Percentiles rank a stretch among this genome's conserved stretches.
Conservation (phyloP, 371 early-diverging fungal genomes). For the Mortierella sp. region DNA sequence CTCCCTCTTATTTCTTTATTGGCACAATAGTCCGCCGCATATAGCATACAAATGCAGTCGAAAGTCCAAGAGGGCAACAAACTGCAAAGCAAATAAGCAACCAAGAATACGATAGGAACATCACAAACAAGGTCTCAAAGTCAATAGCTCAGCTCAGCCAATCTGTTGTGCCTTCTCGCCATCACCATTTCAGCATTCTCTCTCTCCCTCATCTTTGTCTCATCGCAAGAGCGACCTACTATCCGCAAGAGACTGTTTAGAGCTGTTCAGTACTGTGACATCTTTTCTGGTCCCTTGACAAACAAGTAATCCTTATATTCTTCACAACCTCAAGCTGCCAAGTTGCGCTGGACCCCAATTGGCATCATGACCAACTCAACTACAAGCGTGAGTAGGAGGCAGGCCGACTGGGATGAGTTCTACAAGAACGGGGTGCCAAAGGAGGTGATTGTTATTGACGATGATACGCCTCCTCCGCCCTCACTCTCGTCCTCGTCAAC, state of each 20-base stretch:
- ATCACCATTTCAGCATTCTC: background rate
- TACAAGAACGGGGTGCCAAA: conserved; percentile 69
- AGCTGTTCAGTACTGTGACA: background rate
- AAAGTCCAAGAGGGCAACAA: background rate
- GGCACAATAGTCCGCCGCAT: conserved; percentile 2
- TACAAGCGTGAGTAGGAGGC: conserved; percentile 28
- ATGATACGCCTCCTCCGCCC: conserved; percentile 65
- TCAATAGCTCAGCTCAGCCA: background rate
- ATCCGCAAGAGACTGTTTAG: background rate
- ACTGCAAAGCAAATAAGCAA: conserved; percentile 1
- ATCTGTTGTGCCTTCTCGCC: background rate
- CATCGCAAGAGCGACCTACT: background rate
- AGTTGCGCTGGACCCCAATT: conserved; percentile 12
- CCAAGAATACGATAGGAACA: background rate
- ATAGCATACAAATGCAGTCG: background rate
- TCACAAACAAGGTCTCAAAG: background rate
- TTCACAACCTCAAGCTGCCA: conserved; percentile 11
- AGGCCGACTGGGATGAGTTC: conserved; percentile 64
- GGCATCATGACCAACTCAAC: conserved; percentile 31
- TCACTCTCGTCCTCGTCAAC: conserved; percentile 44
- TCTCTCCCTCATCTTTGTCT: background rate
- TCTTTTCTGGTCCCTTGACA: background rate
- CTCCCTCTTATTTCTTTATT: background rate
- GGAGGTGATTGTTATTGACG: conserved; percentile 73
- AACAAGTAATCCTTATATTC: background rate